Base-by-base conservation (phyloP, 495 filamentous ascomycete genomes). In the Aspergillus cristatus region DNA sequence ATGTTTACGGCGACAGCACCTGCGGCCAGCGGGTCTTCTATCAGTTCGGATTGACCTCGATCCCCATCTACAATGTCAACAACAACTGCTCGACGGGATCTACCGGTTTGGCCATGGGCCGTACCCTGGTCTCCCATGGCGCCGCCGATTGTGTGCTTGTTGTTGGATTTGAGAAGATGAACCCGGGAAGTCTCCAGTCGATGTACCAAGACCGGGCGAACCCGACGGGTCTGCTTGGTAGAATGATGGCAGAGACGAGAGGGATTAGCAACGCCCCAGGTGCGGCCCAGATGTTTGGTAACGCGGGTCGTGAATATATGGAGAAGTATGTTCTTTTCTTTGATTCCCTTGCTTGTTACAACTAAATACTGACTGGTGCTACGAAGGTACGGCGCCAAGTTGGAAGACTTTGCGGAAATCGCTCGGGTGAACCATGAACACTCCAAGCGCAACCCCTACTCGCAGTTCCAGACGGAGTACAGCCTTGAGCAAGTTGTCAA, bases 151-250 rank as follows among this genome's bases (percentile, higher is more conserved):
- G 85, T 51, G 77, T 91, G 3, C 64, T 98, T 28, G 88, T 96
- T 6, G 77, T 97, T 12, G 91, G 91, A 2, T 98, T 95, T 46
- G 91, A 98, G 71, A 96, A 94, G 75, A 98, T 98, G 91, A 84
- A 75, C 60, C 79, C 84, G 0, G 91, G 91, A n/a, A 81, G 76
- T 46, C 66, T 98, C 43, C 77, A 84, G 60, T 74, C 65, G 34
- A 75, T 82, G 65, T 96, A 79, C 58, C 79, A 83, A 31, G 91
- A 95, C 56, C 71, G 88, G 16, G 68, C 73, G 35, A 84, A 78
- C 51, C 90, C 91, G 2, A 79, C 75, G 1, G 81, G 78, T 37
- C 79, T 81, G 3, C 75, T 79, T 2, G 68, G 59, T 31, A 67
- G 70, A 58, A 86, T 94, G 76, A 94, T 95, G 87, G 70, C 70